phyloP scores from a whole-genome alignment of 139 green algal genomes.

The Coelastrella sp. region DNA sequence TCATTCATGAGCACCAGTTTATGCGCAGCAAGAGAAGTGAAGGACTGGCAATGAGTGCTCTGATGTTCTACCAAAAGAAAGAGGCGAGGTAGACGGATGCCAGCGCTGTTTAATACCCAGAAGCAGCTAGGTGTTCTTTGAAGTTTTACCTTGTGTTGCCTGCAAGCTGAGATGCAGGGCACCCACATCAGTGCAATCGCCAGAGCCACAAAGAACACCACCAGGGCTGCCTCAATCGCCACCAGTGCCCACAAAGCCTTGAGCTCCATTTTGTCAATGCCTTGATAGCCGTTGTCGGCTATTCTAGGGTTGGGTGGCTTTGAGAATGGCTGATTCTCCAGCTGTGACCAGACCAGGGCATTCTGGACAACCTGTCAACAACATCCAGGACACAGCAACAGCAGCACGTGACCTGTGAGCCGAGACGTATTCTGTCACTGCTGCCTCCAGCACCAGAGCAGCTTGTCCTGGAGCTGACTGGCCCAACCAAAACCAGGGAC shows the following conservation, averaged over 20 bases:
- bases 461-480: background rate
- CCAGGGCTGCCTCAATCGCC: conserved; percentile 25
- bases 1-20: too few relatives aligned
- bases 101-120: background rate
- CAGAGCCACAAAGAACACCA: conserved; percentile 29
- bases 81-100: background rate
- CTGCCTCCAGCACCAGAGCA: background rate
- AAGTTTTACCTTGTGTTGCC: conserved; percentile 30
- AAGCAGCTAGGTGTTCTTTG: too few relatives aligned
- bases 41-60: too few relatives aligned
- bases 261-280: conserved; percentile 10
- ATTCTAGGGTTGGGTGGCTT: background rate
- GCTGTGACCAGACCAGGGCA: background rate
- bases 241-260: conserved; percentile 35
- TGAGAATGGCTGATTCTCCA: background rate
- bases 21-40: too few relatives aligned
- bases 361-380: conserved; percentile 35
- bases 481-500: background rate
- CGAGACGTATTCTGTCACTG: background rate
- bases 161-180: conserved; percentile 34
- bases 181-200: conserved; percentile 34
- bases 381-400: background rate
- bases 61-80: too few relatives aligned
- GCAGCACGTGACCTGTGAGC: background rate
- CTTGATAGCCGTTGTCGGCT: conserved; percentile 7